Conservation (phyloP, 2,329 filamentous ascomycete species). For the Periglandula ipomoeae region DNA sequence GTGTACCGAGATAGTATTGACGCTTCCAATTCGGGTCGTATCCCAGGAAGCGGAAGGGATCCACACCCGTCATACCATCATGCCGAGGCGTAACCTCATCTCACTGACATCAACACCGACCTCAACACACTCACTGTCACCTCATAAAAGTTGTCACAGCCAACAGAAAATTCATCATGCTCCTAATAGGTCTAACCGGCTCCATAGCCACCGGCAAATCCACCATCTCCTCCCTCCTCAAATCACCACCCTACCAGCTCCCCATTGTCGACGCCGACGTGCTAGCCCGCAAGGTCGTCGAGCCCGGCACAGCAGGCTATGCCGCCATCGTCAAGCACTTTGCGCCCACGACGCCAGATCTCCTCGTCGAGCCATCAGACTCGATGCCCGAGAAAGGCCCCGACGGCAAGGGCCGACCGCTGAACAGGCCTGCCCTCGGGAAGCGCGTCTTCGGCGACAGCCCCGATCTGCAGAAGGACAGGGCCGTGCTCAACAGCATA, state of each 20-base stretch:
- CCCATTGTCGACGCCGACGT: conserved; percentile 92
- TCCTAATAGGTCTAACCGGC: conserved; percentile 84
- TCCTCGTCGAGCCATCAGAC: conserved; percentile 55
- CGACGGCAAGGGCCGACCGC: conserved; percentile 55
- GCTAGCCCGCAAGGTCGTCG: conserved; percentile 85
- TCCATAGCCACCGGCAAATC: conserved; percentile 98
- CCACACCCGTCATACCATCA: no score
- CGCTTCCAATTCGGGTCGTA: no score
- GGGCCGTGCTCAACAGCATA: conserved; percentile 74
- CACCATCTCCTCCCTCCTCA: conserved; percentile 79
- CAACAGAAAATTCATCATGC: background rate
- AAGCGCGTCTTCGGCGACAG: conserved; percentile 76
- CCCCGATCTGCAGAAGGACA: conserved; percentile 59
- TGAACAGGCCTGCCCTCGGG: conserved; percentile 82
- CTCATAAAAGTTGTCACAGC: no score
- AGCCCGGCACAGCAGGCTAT: conserved; percentile 82
- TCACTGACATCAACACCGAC: no score
- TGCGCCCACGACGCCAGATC: conserved; percentile 70
- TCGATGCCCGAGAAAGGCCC: conserved; percentile 45
- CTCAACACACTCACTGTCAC: no score
- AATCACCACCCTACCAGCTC: conserved; percentile 70
- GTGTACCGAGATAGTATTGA: no score
- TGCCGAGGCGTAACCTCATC: no score
- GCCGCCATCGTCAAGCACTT: conserved; percentile 75
- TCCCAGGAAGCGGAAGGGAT: no score